Evolutionary conservation across 306 rosid species (phyloP).

Genomic region (Begonia peltatifolia): DNA sequence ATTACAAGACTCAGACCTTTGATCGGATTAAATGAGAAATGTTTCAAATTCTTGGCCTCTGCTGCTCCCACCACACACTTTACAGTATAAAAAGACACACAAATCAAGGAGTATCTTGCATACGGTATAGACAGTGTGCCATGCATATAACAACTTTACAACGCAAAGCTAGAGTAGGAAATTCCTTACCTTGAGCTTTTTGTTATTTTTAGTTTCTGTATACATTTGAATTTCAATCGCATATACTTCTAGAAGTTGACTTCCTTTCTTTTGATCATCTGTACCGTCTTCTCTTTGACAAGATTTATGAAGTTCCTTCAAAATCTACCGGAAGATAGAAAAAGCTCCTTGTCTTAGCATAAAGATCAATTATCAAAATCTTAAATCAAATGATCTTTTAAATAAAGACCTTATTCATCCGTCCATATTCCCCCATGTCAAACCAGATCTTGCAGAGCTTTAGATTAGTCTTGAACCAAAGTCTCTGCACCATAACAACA

Average conservation of each 20-base stretch:
- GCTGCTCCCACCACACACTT: too few species aligned
- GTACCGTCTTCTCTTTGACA: conserved; percentile 95
- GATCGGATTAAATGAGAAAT: too few species aligned
- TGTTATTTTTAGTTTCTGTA: conserved; percentile 95
- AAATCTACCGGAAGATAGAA: conserved; percentile 35
- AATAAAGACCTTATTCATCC: conserved; percentile 76
- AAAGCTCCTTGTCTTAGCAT: not conserved
- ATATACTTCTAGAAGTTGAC: conserved; percentile 87
- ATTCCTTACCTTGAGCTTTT: conserved; percentile 76
- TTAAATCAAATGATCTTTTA: not conserved
- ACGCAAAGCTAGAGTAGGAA: conserved; percentile 4
- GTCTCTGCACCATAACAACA: conserved; percentile 42
- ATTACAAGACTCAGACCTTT: too few species aligned
- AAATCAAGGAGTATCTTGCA: too few species aligned
- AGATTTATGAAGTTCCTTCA: conserved; percentile 88
- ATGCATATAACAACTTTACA: not conserved
- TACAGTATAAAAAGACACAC: too few species aligned
- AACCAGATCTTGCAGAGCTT: conserved; percentile 98
- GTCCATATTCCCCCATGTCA: conserved; percentile 95
- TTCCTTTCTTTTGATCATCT: conserved; percentile 98
- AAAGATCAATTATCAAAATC: not conserved
- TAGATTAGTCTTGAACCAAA: conserved; percentile 96
- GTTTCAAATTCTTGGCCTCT: too few species aligned
- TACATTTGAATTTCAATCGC: conserved; percentile 97
- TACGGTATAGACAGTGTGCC: too few species aligned